phyloP scores from a whole-genome alignment of 2,329 filamentous ascomycete genomes.

The Pyricularia pennisetigena region DNA sequence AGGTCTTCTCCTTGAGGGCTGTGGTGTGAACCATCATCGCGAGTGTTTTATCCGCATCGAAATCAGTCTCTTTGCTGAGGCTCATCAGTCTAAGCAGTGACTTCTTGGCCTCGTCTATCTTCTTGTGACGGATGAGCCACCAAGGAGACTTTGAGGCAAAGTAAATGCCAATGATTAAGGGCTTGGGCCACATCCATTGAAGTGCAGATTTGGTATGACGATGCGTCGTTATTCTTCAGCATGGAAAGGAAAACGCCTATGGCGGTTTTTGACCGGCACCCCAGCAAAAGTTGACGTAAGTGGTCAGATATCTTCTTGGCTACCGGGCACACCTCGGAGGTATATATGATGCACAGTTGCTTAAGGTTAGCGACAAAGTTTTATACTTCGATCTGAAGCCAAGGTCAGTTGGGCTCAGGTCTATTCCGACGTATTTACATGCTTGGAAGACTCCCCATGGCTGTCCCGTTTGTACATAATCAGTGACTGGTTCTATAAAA shows the following conservation, averaged over 20 bases:
- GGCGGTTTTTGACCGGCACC: slow-evolving; percentile 64
- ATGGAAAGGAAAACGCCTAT: slow-evolving; percentile 65
- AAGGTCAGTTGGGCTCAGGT: background rate
- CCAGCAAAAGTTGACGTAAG: slow-evolving; percentile 72
- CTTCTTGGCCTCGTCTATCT: slow-evolving; percentile 54
- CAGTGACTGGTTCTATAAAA: slow-evolving; percentile 30
- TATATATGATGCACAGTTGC: slow-evolving; percentile 43
- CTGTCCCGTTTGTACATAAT: slow-evolving; percentile 8
- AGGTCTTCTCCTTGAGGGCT: slow-evolving; percentile 65
- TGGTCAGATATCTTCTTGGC: slow-evolving; percentile 62
- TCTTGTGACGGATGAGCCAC: slow-evolving; percentile 65
- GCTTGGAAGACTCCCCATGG: slow-evolving; percentile 33
- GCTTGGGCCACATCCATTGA: slow-evolving; percentile 68
- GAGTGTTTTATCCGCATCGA: slow-evolving; percentile 74
- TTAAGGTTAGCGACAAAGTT: background rate
- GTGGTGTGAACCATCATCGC: slow-evolving; percentile 92
- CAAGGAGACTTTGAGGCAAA: slow-evolving; percentile 64
- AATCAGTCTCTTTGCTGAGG: slow-evolving; percentile 53
- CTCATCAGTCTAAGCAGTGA: slow-evolving; percentile 57
- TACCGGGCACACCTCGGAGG: slow-evolving; percentile 63
- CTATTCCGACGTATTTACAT: slow-evolving; percentile 8
- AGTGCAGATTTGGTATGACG: slow-evolving; percentile 55
- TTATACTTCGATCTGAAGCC: background rate
- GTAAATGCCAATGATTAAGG: slow-evolving; percentile 54
- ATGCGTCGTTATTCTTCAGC: slow-evolving; percentile 53